Base-by-base conservation (phyloP, 306 rosid species). In the Quercus rubra region DNA sequence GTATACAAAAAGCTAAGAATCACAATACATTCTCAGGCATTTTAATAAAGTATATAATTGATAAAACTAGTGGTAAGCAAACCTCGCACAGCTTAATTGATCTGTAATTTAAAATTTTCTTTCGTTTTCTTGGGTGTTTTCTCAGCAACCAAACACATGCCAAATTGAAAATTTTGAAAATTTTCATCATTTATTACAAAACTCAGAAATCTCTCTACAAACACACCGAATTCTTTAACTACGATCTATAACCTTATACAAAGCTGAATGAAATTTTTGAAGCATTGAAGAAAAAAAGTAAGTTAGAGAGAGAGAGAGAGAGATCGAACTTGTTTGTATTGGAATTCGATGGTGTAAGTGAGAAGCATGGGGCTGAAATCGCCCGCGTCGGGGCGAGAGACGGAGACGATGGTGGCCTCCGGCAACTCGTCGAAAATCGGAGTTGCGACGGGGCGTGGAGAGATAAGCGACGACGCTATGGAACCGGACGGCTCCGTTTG, bases 341-440 rank as follows among this genome's bases (percentile, higher is more conserved):
- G 93, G 70, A 93, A 90, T 83, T 88, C 92, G 80, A 93, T 91
- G 23, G 95, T 89, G 84, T 95, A 93, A 41, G 99, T 87, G 74
- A 95, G 96, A 55, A 93, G 99, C 90, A 90, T 86, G 80, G 99
- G 99, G 76, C 96, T 95, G 69, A 95, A 85, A 74, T 95, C 99
- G 67, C 87, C 81, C 73, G 96, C 93, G 79, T 95, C 99, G 14
- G 99, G 99, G 5, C 99, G 98, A 27, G 99, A 95, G 38, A 95
- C 98, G 73, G 97, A 89, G 70, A 93, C 80, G 75, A 93, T 95
- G 71, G 81, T 41, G 69, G 99, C 97, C 73, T 78, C 78, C 0
- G 99, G 99, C 81, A 95, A 79, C 86, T 95, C 98, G 3, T 95
- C 97, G 79, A 95, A 95, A 80, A 95, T 91, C 88, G 93, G 85